A percentile compares a stretch with the other conserved stretches of the same genome.
Evolutionary conservation across 1,284 basidiomycete species (phyloP).

Genomic region (Calocybe gambosa): DNA sequence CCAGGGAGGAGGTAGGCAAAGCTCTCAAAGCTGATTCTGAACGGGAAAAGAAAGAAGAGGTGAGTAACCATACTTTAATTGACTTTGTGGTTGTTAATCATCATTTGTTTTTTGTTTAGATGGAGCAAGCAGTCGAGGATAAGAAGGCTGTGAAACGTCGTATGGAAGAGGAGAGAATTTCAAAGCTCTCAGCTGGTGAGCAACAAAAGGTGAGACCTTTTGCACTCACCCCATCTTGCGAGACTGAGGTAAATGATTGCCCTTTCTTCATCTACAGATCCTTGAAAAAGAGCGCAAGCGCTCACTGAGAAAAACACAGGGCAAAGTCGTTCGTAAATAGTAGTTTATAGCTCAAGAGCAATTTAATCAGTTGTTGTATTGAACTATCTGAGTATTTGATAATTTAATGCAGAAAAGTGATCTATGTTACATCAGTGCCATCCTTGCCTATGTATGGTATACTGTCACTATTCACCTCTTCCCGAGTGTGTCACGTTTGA

Average conservation of each 20-base stretch:
- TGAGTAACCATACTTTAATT: constrained; percentile 12
- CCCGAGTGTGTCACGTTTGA: neutral
- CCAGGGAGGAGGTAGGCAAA: constrained; percentile 65
- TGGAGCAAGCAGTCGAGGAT: constrained; percentile 49
- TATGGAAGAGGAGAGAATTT: constrained; percentile 65
- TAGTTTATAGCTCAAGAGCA: constrained; percentile 11
- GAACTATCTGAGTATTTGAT: constrained; percentile 9
- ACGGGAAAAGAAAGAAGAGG: constrained; percentile 70
- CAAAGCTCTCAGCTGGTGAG: constrained; percentile 72
- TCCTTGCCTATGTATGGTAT: too few species aligned
- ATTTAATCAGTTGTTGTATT: constrained; percentile 7
- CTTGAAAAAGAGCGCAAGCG: constrained; percentile 76
- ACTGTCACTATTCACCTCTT: constrained; percentile 1
- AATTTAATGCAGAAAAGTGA: constrained; percentile 13
- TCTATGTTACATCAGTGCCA: too few species aligned
- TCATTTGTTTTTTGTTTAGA: constrained; percentile 11
- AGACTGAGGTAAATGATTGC: neutral
- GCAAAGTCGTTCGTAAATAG: constrained; percentile 48
- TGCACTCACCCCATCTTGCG: neutral
- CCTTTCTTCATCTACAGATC: constrained; percentile 31
- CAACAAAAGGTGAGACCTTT: constrained; percentile 64
- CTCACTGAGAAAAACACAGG: constrained; percentile 60
- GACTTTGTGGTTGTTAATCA: neutral
- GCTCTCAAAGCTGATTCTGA: constrained; percentile 61
- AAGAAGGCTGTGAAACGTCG: constrained; percentile 70